Base-by-base conservation (phyloP, 2,329 filamentous ascomycete species). In the Tolypocladium paradoxum region DNA sequence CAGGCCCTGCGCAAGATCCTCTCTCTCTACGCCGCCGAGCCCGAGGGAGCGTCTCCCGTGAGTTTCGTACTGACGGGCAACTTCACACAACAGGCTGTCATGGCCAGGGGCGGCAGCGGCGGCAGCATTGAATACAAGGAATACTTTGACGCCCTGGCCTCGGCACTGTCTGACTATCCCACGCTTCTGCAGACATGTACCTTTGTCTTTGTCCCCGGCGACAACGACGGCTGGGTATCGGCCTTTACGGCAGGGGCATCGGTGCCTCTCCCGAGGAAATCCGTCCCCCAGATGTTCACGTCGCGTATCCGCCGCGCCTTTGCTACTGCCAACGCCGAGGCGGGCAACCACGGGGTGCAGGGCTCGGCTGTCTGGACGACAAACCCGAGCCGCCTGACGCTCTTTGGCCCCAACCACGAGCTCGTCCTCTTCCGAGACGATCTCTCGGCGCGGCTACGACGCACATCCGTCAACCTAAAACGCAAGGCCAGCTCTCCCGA, bases 101-200 rank as follows among this genome's bases (percentile, higher is more conserved):
- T 86, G 73, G 79, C 82, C 7, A 76, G 81, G 31, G 85, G 87
- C 51, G 82, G 83, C 29, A 85, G 83, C 37, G 85, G 86, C 24
- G 88, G 89, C 37, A 92, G 88, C 68, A 91, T 97, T 60, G 90
- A 95, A 70, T 97, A 96, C 73, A 97, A 97, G 73, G 93, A 97
- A 70, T 86, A 88, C 66, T 96, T 97, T 67, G 90, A 99, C 70
- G 82, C 84, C 9, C 79, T 99, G 14, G 92, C 93, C 3, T 83
- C 85, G 2, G 79, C 89, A 1, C 77, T 99, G 6, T 78, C 88
- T 8, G 90, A 97, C 60, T 97, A 90, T 64, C 89, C 90, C 3
- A 77, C 80, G 1, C 78, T 99, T 16, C 78, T 97, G 45, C 85
- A 86, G 53, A 79, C 81, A 29, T 85, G 88, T 6, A 92, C 88